Evolutionary conservation across 192 early-diverging fungal genomes (phyloP), one percentile per base, ranked within the genome.

Genomic region (Spizellomyces sp.): DNA sequence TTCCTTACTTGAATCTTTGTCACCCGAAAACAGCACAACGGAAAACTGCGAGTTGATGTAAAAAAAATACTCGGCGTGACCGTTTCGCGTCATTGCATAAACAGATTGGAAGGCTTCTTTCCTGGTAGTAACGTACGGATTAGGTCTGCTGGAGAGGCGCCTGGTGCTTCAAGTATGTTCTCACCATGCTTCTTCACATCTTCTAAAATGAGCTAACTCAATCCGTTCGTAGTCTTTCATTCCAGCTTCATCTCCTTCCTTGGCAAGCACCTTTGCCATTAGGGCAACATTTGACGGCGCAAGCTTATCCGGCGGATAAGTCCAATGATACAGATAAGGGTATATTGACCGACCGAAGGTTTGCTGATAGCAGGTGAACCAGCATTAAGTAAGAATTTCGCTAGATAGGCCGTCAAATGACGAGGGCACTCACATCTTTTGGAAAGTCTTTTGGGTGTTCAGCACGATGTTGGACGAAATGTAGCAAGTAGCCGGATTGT

Each of bases 31-130:
- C 17, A 75, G 68, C 12, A 75, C 42, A 12, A 75, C 66, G 8
- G 66, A 68, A 19, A 75, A 75, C 45, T 75, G 52, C 27, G 66
- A 52, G 44, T 75, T 75, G 12, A 75, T 6, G 47, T 75, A 75
- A 46, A 68, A 75, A 43, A 75, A 75, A 36, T 75, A 68, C 6
- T 19, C 12, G n/a, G 21, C 12, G 14, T 55, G 46, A 58, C 14
- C 21, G 17, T 17, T 68, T 36, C 50, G 44, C 15, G 62, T 17
- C 36, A 52, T 52, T 14, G 19, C 8, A 43, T 68, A 75, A 6
- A 55, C 17, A 5, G 73, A 75, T 43, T 42, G 42, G 61, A 75
- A 75, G 7, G 73, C 42, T 50, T 61, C 12, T 46, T 67, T 75
- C 73, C 73, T 75, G 62, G 3, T 27, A 8, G 19, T 57, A n/a